These are phyloP conservation scores for Penicillium cinerascens DNA, from an alignment of 495 filamentous ascomycete species.

Conservation along the genomic window DNA sequence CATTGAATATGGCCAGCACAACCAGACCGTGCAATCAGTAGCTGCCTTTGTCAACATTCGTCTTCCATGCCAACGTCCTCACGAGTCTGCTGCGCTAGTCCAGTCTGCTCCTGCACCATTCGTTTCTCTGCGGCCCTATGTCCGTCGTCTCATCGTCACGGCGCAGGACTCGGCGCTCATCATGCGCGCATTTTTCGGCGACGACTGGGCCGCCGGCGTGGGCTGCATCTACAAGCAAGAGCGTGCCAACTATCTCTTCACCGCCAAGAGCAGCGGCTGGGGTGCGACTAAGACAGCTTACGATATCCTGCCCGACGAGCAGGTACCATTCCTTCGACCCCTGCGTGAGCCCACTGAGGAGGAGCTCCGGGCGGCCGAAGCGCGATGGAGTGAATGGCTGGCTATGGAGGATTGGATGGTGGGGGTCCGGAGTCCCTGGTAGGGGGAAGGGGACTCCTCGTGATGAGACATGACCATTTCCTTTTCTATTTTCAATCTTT, in stretches of 20 bases:
- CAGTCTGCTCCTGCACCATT: slow-evolving; percentile 34
- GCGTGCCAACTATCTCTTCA: slow-evolving; percentile 87
- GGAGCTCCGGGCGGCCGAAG: slow-evolving; percentile 80
- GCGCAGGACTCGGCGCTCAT: slow-evolving; percentile 75
- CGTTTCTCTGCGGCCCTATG: slow-evolving; percentile 76
- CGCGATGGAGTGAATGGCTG: slow-evolving; percentile 79
- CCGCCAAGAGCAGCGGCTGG: slow-evolving; percentile 93
- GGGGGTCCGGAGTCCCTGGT: slow-evolving; percentile 58
- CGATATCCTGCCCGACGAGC: slow-evolving; percentile 75
- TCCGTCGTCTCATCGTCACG: slow-evolving; percentile 86
- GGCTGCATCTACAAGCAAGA: slow-evolving; percentile 80
- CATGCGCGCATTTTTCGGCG: slow-evolving; percentile 85
- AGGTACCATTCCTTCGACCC: slow-evolving; percentile 77
- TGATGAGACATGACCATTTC: slow-evolving; percentile 27
- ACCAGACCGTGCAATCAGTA: slow-evolving; percentile 72
- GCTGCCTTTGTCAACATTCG: slow-evolving; percentile 87
- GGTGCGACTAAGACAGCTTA: slow-evolving; percentile 79
- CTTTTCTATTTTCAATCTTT: slow-evolving; percentile 8
- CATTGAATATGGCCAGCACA: slow-evolving; percentile 79
- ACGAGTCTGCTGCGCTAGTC: neutral
- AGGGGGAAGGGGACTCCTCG: slow-evolving; percentile 2
- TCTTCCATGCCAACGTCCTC: slow-evolving; percentile 40
- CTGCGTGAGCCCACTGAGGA: slow-evolving; percentile 66
- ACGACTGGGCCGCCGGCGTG: slow-evolving; percentile 74
- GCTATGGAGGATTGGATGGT: slow-evolving; percentile 98